phyloP scores from a whole-genome alignment of 495 filamentous ascomycete species.

The Acidiella bohemica region DNA sequence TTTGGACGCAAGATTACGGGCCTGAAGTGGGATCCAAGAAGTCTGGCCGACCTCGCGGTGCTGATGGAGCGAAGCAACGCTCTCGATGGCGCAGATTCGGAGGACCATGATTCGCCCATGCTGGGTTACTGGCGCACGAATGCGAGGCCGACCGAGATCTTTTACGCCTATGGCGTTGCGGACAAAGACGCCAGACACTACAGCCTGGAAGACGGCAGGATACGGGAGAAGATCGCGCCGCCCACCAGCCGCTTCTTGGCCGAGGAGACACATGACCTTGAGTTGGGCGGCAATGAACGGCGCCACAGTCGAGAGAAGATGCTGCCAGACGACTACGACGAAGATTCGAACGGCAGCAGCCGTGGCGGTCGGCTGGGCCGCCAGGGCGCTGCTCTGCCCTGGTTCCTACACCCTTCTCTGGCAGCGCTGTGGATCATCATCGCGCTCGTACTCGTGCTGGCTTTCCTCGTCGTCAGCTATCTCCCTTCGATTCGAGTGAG shows the following conservation, averaged over 20 bases:
- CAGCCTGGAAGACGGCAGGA: constrained; percentile 37
- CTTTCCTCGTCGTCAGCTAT: constrained; percentile 66
- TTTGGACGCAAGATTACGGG: constrained; percentile 38
- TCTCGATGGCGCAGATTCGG: constrained; percentile 27
- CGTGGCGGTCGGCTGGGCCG: too few relatives aligned
- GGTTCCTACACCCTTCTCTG: constrained; percentile 54
- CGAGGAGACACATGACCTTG: constrained; percentile 26
- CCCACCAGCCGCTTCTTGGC: constrained; percentile 8
- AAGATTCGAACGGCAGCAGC: constrained; percentile 17
- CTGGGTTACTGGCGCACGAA: constrained; percentile 73
- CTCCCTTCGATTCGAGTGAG: constrained; percentile 45
- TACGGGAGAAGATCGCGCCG: constrained; percentile 20
- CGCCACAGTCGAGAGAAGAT: constrained; percentile 16
- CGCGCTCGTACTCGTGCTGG: constrained; percentile 51
- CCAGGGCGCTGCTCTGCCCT: constrained; percentile 46
- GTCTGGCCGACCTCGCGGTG: constrained; percentile 61
- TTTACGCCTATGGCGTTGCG: constrained; percentile 53
- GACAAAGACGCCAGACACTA: constrained; percentile 47
- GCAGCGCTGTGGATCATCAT: constrained; percentile 52
- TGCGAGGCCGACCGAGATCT: constrained; percentile 40
- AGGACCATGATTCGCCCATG: constrained; percentile 32
- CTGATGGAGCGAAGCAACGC: constrained; percentile 70
- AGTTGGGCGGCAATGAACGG: constrained; percentile 32
- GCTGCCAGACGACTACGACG: constrained; percentile 19
- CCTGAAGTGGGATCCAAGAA: constrained; percentile 72